Percentiles rank a stretch among this genome's conserved stretches.
Conservation (phyloP, 495 filamentous ascomycete genomes). For the Penicillium cosmopolitanum region DNA sequence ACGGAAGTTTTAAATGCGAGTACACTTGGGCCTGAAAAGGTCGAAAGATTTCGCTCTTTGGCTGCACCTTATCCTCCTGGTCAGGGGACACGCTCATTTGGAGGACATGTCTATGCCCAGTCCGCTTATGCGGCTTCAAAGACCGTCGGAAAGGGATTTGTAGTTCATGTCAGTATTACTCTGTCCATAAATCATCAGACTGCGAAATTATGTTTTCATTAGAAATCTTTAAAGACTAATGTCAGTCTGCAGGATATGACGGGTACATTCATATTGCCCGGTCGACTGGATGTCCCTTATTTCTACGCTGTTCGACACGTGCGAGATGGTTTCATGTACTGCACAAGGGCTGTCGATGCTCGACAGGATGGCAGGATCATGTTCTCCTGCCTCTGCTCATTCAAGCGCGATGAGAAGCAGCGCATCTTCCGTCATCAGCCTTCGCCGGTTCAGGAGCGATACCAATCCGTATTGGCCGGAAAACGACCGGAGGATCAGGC, state of each 20-base stretch:
- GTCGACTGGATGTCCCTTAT: conserved; percentile 57
- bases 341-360: conserved; percentile 62
- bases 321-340: conserved; percentile 59
- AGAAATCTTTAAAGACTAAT: conserved; percentile 21
- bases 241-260: conserved; percentile 59
- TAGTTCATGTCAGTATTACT: conserved; percentile 61
- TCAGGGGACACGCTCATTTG: conserved; percentile 49
- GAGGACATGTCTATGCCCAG: conserved; percentile 72
- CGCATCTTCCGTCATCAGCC: conserved; percentile 45
- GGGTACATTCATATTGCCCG: conserved; percentile 67
- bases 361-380: conserved; percentile 50
- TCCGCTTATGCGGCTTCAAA: conserved; percentile 63
- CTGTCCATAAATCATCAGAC: not conserved
- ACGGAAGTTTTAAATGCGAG: conserved; percentile 7
- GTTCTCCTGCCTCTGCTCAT: conserved; percentile 65
- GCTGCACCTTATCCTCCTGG: conserved; percentile 38
- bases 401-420: conserved; percentile 55
- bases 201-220: not conserved
- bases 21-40: conserved; percentile 28
- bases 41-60: conserved; percentile 39
- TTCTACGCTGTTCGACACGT: conserved; percentile 60
- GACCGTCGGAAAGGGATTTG: conserved; percentile 53
- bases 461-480: conserved; percentile 37
- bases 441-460: conserved; percentile 39
- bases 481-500: conserved; percentile 45